Base-by-base conservation (phyloP, 257 asterid genomes). In the Craterostigma plantagineum region DNA sequence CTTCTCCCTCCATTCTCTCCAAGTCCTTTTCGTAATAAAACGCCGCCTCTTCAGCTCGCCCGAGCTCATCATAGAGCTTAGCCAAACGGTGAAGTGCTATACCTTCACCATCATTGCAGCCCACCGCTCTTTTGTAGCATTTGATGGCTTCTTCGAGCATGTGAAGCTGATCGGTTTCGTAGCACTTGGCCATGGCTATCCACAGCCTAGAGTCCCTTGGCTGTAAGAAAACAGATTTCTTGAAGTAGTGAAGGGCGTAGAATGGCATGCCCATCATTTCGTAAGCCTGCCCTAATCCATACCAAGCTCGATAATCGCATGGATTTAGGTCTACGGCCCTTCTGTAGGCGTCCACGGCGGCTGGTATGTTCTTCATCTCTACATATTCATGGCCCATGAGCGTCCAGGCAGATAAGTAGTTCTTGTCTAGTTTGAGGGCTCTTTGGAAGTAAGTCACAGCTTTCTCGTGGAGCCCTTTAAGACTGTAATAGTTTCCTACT, bases 261-360 rank as follows among this genome's bases (percentile, higher is more conserved):
- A 66, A 69, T 15, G 92, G 95, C 94, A 83, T 83, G 47, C 84
- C 94, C 87, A 90, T 67, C 91, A 90, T 83, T 54, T 90, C 99
- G 30, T 90, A 90, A 0, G 92, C 93, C 60, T 90, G 99, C 35
- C 98, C 99, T 46, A 90, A 58, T 16, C 99, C 95, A 48, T 90
- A 90, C 99, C 95, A 90, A n/a, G 95, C 99, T 38, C 99, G 76
- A 51, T 83, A 83, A 60, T 90, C 99, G 47, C 95, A 79, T 0
- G 92, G 72, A 55, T 69, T 80, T 48, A 90, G 83, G 65, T 83
- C 98, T 39, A 82, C 95, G 1, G 98, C 98, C 46, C 98, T 64
- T 14, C 93, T 61, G 50, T 87, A 87, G 18, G 98, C 98, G 58
- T 82, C 95, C 45, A 87, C 73, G 12, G 93, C 98, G 7, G 98